A percentile compares a stretch with the other conserved stretches of the same genome.
Evolutionary conservation across 2,329 filamentous ascomycete genomes (phyloP).

Genomic region (Biscogniauxia marginata): DNA sequence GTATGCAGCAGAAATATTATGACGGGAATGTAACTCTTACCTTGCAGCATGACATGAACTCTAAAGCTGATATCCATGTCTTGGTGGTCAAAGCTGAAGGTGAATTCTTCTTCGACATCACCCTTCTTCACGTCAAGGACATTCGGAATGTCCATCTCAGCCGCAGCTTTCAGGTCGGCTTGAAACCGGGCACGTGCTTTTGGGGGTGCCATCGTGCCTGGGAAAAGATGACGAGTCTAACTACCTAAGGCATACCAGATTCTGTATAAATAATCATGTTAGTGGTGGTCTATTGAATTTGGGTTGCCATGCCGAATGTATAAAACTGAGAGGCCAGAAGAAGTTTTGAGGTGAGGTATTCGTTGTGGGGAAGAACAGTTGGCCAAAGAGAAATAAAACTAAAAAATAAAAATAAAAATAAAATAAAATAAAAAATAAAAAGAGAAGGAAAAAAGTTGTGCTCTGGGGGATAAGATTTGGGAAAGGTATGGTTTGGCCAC

Average conservation of each 20-base stretch:
- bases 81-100: conserved; percentile 51
- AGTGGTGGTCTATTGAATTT: not conserved
- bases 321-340: too few species aligned
- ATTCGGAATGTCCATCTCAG: conserved; percentile 13
- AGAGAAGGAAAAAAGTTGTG: too few species aligned
- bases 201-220: conserved; percentile 18
- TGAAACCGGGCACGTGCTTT: conserved; percentile 17
- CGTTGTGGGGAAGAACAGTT: too few species aligned
- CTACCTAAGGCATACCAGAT: not conserved
- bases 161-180: conserved; percentile 23
- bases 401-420: too few species aligned
- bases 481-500: too few species aligned
- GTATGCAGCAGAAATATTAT: not conserved
- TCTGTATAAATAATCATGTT: not conserved
- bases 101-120: conserved; percentile 70
- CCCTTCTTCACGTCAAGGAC: conserved; percentile 57
- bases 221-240: not conserved
- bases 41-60: conserved; percentile 38
- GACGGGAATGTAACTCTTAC: conserved; percentile 24
- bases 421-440: too few species aligned
- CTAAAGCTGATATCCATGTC: conserved; percentile 29
- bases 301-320: too few species aligned
- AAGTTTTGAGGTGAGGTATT: too few species aligned
- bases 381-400: too few species aligned
- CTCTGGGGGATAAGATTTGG: too few species aligned